phyloP scores from a whole-genome alignment of 2,329 filamentous ascomycete genomes.

The Verticillium tricorpus region DNA sequence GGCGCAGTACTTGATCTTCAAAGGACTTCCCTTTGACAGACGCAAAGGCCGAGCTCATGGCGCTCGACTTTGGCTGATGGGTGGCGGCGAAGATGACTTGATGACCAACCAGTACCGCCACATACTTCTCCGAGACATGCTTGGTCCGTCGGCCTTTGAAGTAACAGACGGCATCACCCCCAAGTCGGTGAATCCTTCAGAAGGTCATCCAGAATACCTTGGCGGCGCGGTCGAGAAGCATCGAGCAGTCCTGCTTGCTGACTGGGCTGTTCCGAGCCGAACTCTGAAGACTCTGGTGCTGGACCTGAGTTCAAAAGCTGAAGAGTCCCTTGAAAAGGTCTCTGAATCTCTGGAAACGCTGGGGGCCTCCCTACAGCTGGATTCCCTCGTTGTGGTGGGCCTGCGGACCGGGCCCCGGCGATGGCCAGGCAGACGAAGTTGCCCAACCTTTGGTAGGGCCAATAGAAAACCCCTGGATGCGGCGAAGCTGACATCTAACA shows the following conservation, averaged over 20 bases:
- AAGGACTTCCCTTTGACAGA: neutral
- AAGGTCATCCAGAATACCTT: neutral
- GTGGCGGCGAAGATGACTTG: neutral
- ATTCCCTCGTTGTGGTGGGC: slow-evolving; percentile 4
- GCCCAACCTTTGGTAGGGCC: neutral
- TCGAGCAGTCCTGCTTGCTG: neutral
- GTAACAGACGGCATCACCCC: too few species aligned
- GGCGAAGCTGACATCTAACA: neutral
- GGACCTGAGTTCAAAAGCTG: neutral
- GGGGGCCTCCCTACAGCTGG: neutral
- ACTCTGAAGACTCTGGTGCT: neutral
- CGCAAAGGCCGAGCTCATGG: neutral
- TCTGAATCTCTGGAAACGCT: neutral
- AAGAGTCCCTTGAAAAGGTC: neutral
- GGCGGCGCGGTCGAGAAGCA: neutral
- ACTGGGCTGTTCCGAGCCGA: neutral
- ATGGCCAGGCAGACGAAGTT: neutral
- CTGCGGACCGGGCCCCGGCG: slow-evolving; percentile 1
- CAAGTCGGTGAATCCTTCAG: too few species aligned
- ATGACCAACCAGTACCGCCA: neutral
- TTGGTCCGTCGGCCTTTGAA: neutral
- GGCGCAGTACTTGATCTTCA: neutral
- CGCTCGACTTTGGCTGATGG: neutral
- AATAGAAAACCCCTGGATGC: neutral
- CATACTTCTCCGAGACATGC: neutral